Base-by-base conservation (phyloP, 2,329 filamentous ascomycete genomes). In the Chrysoporthe puriensis region DNA sequence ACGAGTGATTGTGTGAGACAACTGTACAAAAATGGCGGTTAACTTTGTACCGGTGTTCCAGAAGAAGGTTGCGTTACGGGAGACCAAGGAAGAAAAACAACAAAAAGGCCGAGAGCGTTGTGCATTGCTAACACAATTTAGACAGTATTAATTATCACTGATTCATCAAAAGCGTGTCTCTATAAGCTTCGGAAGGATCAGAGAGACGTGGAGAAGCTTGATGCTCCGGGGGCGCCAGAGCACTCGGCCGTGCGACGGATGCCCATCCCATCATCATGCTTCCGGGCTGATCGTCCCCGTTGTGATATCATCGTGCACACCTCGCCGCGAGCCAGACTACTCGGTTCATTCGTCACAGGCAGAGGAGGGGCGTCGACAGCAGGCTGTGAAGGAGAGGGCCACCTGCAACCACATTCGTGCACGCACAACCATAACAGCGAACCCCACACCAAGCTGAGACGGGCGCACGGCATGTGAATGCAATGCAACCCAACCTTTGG, bases 391-490 rank as follows among this genome's bases (percentile, higher is more conserved):
- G 21, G 21, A 52, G 21, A 11, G 26, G 9, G 13, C 48, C 48
- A 13, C 48, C 14, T 26, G n/a, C 54, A 57, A 57, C 26, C 54
- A 11, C 54, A 57, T 32, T n/a, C 4, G 26, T 32, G 48, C 48
- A 50, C n/a, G 48, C n/a, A 8, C 9, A 50, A 8, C 11, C 48
- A 26, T 26, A 52, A 32, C 13, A 5, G 44, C 44, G 18, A 14
- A n/a, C 54, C 34, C 26, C 54, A 57, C 26, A 56, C 26, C 52
- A 36, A 13, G 9, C 8, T 16, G 16, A 34, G 58, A 54, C 56
- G 54, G 14, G 62, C 34, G 40, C 56, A 64, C 56, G 62, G 56
- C 61, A 64, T 65, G 21, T 52, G 13, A 2, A 67, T 67, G 60
- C 62, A 67, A 16, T 26, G 62, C 66, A 56, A 60, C 61, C 61